Base-by-base conservation (phyloP, 345 rosid genomes). In the Acer yangbiense region DNA sequence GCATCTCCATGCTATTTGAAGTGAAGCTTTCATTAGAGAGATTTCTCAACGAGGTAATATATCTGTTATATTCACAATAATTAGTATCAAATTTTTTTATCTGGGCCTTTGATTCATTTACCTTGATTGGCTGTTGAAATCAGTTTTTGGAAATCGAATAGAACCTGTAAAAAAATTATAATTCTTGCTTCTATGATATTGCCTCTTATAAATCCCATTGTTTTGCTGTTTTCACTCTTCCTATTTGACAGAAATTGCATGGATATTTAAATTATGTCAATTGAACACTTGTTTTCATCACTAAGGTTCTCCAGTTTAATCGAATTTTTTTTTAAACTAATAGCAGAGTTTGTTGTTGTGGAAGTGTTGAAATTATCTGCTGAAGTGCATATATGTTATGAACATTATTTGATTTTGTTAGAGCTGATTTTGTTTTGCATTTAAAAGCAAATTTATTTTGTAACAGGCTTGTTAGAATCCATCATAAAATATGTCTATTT, bases 21-120 rank as follows among this genome's bases (percentile, higher is more conserved):
- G 27, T 1, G 27, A 27, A 27, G 27, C 27, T 27, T 27, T 27
- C 1, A 27, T 27, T 27, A 27, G 27, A 27, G 27, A 27, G 27
- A 27, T 27, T 27, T 27, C 27, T 27, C 27, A 27, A 27, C 27
- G 27, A 27, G 27, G 27, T 27, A 27, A 27, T 27, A 27, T 27
- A 1, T 27, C 27, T 1, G 27, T 27, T 27, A 79, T 92, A 55
- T 93, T 18, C 11, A 6, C 27, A 11, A 35, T 20, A 29, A 9
- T 4, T 18, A 20, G 65, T 5, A 16, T 71, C 9, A 20, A 55
- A 1, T 27, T 32, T 57, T 43, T 29, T 44, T 17, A 5, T 58
- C 48, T 27, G 27, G 27, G 12, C 21, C 29, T 21, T 14, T 7
- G 27, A 27, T 27, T 27, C 27, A 27, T 27, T 27, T 27, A 27